A percentile compares a stretch with the other conserved stretches of the same genome.
phyloP scores from a whole-genome alignment of 2,329 filamentous ascomycete species.

The Cladosporium austrohemisphaericum region DNA sequence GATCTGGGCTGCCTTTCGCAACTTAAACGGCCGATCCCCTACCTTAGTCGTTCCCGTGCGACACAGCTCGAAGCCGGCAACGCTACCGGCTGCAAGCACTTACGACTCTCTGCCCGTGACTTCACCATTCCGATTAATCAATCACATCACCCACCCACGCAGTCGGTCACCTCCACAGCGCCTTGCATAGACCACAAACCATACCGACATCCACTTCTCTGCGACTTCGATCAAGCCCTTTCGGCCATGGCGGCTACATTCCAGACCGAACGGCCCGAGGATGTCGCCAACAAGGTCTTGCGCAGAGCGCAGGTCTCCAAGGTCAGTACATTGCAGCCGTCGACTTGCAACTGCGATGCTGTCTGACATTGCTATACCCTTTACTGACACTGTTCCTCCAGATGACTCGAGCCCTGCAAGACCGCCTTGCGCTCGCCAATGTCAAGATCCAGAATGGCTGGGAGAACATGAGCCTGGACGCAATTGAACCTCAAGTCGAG shows the following conservation, averaged over 20 bases:
- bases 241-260: conserved; percentile 27
- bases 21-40: too few species aligned
- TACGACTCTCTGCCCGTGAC: conserved; percentile 12
- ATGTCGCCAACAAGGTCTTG: conserved; percentile 37
- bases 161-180: not conserved
- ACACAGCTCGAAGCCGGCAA: conserved; percentile 7
- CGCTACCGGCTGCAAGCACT: conserved; percentile 11
- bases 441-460: conserved; percentile 97
- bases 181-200: not conserved
- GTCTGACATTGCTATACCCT: conserved; percentile 6
- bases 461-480: conserved; percentile 83
- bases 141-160: not conserved
- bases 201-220: not conserved
- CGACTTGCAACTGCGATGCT: too few species aligned
- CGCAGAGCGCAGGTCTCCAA: conserved; percentile 38
- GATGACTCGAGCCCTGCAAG: conserved; percentile 91
- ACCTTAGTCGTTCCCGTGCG: not conserved
- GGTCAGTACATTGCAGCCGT: conserved; percentile 24
- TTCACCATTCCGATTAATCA: conserved; percentile 1
- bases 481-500: conserved; percentile 79
- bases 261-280: conserved; percentile 28
- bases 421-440: conserved; percentile 89
- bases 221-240: not conserved
- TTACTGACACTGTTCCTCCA: conserved; percentile 40
- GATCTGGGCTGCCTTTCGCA: not conserved